Evolutionary conservation across 2,329 filamentous ascomycete genomes (phyloP).

Genomic region (Fusarium pseudograminearum): DNA sequence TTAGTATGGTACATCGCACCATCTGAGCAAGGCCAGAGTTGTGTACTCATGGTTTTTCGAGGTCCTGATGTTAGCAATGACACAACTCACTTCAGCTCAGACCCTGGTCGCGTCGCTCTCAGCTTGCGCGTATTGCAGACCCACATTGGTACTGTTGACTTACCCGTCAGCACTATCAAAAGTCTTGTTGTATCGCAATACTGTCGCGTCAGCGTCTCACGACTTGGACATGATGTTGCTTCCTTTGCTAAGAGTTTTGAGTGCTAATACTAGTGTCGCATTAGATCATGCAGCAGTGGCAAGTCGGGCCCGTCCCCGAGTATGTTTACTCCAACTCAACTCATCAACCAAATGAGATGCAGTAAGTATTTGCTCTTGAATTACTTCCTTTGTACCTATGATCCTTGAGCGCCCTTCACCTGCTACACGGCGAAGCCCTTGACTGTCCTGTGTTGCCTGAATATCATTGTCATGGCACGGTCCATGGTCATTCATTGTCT

Average conservation of each 20-base stretch:
- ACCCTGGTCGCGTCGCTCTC: conserved; percentile 47
- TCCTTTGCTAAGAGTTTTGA: conserved; percentile 8
- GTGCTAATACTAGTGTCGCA: conserved; percentile 44
- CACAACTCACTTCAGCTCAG: conserved; percentile 31
- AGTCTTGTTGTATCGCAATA: conserved; percentile 26
- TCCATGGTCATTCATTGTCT: background rate
- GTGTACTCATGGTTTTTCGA: background rate
- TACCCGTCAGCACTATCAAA: conserved; percentile 38
- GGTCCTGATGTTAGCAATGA: conserved; percentile 28
- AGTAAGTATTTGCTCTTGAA: conserved; percentile 67
- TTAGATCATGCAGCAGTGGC: conserved; percentile 71
- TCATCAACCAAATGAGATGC: conserved; percentile 67
- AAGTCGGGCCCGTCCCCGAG: conserved; percentile 70
- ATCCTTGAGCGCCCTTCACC: conserved; percentile 15
- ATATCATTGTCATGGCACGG: conserved; percentile 16
- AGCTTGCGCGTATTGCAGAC: conserved; percentile 44
- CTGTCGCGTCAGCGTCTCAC: conserved; percentile 24
- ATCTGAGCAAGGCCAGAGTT: background rate
- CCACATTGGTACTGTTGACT: conserved; percentile 39
- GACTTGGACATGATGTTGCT: conserved; percentile 23
- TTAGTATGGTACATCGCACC: background rate
- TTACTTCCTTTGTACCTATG: conserved; percentile 47
- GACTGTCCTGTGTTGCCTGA: conserved; percentile 38
- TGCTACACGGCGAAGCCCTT: conserved; percentile 35
- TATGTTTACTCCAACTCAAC: conserved; percentile 68